Evolutionary conservation across 2,329 filamentous ascomycete species (phyloP).

Genomic region (Alternaria consortialis): DNA sequence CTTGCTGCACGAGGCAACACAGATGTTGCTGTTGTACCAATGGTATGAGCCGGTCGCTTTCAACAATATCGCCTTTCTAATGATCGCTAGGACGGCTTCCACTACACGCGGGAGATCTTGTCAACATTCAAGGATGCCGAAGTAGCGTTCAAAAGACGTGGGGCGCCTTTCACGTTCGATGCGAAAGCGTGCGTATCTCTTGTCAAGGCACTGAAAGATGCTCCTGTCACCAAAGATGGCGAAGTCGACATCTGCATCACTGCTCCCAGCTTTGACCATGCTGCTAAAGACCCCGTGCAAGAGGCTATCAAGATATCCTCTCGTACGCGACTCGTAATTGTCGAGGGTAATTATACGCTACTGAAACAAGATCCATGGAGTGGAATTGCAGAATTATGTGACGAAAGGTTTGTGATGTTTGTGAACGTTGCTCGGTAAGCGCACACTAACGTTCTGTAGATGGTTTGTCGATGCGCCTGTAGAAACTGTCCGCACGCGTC

Average conservation of each 20-base stretch:
- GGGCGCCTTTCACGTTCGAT: constrained; percentile 41
- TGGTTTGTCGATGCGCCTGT: constrained; percentile 38
- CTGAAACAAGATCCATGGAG: constrained; percentile 32
- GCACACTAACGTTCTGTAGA: constrained; percentile 17
- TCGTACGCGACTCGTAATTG: constrained; percentile 30
- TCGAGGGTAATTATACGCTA: constrained; percentile 42
- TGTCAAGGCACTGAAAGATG: constrained; percentile 22
- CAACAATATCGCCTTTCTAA: neutral
- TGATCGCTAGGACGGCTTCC: constrained; percentile 35
- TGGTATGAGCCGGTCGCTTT: constrained; percentile 23
- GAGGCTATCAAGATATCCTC: constrained; percentile 32
- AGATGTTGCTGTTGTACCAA: constrained; percentile 35
- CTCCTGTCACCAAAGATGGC: constrained; percentile 24
- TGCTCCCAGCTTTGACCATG: constrained; percentile 40
- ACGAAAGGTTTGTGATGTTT: constrained; percentile 26
- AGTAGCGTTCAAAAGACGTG: constrained; percentile 34
- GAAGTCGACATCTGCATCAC: constrained; percentile 26
- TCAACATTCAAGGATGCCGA: constrained; percentile 29
- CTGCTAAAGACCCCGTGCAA: constrained; percentile 32
- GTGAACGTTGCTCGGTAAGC: neutral
- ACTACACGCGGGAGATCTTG: constrained; percentile 31
- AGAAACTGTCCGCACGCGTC: constrained; percentile 25
- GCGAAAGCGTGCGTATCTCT: constrained; percentile 30
- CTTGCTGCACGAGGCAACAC: constrained; percentile 26
- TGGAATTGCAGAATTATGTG: constrained; percentile 25